These are phyloP conservation scores for Balamuthia mandrillaris DNA, from an alignment of 208 protist species.

Conservation along the genomic window DNA sequence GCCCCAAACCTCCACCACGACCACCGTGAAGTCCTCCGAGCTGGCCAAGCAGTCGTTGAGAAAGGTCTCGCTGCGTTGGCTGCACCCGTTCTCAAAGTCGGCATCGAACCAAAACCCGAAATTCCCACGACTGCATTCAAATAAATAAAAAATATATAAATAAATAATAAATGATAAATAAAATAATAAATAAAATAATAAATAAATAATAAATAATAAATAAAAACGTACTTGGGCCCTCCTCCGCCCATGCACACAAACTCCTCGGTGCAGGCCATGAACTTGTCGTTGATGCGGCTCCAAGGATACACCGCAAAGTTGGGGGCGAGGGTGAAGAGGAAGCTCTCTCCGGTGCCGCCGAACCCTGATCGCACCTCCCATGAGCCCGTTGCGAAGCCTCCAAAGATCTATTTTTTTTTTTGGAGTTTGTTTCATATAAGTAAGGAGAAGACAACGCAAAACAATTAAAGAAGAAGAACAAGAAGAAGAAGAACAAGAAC, in stretches of 20 bases:
- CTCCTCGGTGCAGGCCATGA: not conserved
- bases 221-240: not conserved
- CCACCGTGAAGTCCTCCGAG: slow-evolving; percentile 37
- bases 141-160: not conserved
- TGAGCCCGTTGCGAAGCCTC: not conserved
- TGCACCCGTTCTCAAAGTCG: slow-evolving; percentile 36
- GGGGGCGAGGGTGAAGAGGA: slow-evolving; percentile 13
- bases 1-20: slow-evolving; percentile 48
- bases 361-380: not conserved
- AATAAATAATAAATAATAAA: not conserved
- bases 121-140: not conserved
- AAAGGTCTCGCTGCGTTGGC: slow-evolving; percentile 22
- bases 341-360: slow-evolving; percentile 20
- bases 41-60: slow-evolving; percentile 22
- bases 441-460: too few species aligned
- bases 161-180: not conserved
- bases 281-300: slow-evolving; percentile 43
- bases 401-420: not conserved
- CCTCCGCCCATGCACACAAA: slow-evolving; percentile 48
- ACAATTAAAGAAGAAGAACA: too few species aligned
- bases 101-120: slow-evolving; percentile 40
- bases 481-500: too few species aligned
- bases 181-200: not conserved
- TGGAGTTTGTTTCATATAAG: not conserved
- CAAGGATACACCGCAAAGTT: slow-evolving; percentile 34